Evolutionary conservation across 78 protist genomes (phyloP).

Genomic region (Planoprotostelium fungivorum): DNA sequence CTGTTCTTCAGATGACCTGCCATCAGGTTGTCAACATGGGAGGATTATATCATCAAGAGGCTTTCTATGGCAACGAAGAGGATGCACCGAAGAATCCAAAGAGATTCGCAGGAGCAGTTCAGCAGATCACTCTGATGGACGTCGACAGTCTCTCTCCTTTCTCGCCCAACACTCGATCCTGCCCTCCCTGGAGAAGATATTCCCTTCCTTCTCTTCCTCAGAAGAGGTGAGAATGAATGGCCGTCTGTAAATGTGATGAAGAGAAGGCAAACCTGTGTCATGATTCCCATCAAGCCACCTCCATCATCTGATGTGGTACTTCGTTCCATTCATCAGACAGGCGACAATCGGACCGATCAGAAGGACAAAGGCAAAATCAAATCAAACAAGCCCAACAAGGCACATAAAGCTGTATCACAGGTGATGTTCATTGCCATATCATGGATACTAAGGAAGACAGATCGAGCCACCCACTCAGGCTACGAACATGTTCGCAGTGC

Average conservation of each 20-base stretch:
- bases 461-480: constrained; percentile 33
- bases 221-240: neutral
- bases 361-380: too few relatives aligned
- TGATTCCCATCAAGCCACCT: neutral
- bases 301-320: neutral
- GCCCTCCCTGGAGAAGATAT: neutral
- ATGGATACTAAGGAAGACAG: too few relatives aligned
- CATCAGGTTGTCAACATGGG: too few relatives aligned
- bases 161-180: neutral
- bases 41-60: constrained; percentile 26
- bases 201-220: constrained; percentile 45
- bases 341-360: too few relatives aligned
- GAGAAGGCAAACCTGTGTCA: too few relatives aligned
- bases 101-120: neutral
- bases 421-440: too few relatives aligned
- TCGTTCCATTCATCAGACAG: too few relatives aligned
- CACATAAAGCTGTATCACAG: too few relatives aligned
- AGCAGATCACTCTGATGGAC: constrained; percentile 12
- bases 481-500: neutral
- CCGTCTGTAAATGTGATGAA: neutral
- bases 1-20: too few relatives aligned
- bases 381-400: too few relatives aligned
- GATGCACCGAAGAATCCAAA: constrained; percentile 23
- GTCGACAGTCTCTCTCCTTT: too few relatives aligned
- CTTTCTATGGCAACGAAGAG: constrained; percentile 20